Conservation (phyloP, 352 stramenopile species). For the Pythium aristosporum region DNA sequence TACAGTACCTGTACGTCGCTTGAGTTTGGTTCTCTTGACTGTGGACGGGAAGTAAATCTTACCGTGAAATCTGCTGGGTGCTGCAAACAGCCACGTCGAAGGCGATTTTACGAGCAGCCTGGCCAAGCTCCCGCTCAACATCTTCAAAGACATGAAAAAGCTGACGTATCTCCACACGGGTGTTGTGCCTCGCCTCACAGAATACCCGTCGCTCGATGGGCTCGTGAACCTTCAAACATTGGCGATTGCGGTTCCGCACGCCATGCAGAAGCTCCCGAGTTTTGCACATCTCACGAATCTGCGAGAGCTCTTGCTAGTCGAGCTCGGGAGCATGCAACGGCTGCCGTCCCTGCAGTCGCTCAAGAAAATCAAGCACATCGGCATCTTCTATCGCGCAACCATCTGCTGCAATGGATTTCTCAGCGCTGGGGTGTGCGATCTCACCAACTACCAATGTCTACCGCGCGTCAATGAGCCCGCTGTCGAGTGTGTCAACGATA, state of each 20-base stretch:
- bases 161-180: conserved; percentile 42
- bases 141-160: conserved; percentile 38
- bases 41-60: too few species aligned
- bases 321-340: background rate
- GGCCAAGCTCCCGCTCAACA: conserved; percentile 15
- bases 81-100: conserved; percentile 3
- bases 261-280: background rate
- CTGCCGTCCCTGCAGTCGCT: conserved; percentile 20
- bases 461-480: background rate
- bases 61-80: too few species aligned
- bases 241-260: conserved; percentile 17
- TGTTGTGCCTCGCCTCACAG: conserved; percentile 25
- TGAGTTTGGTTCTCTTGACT: too few species aligned
- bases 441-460: conserved; percentile 18
- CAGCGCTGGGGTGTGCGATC: conserved; percentile 13
- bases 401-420: conserved; percentile 28
- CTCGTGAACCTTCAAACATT: conserved; percentile 36
- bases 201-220: conserved; percentile 37
- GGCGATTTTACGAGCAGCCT: conserved; percentile 5
- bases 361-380: conserved; percentile 17
- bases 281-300: conserved; percentile 8
- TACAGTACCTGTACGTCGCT: conserved; percentile 27
- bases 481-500: conserved; percentile 1
- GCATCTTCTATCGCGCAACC: background rate
- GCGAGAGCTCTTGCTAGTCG: conserved; percentile 11